phyloP scores from a whole-genome alignment of 306 rosid species.

The Prunus salicina region DNA sequence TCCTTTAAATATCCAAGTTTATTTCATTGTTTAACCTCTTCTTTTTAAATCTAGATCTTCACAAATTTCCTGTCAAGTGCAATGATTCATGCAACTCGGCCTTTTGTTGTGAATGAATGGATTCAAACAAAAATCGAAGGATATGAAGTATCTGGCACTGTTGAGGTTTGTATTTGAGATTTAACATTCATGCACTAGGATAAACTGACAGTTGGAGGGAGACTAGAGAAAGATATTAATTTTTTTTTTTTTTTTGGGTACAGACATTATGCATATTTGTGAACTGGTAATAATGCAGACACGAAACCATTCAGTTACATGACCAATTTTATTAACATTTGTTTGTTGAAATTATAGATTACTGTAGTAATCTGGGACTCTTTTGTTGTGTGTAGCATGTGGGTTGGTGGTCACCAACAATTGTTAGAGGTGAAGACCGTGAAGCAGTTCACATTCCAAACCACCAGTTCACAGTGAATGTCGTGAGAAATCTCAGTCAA shows the following conservation, averaged over 20 bases:
- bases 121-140: constrained; percentile 95
- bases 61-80: constrained; percentile 96
- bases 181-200: background rate
- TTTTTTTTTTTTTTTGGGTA: no score
- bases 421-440: constrained; percentile 94
- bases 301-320: background rate
- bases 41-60: constrained; percentile 60
- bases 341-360: constrained; percentile 1
- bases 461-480: constrained; percentile 89
- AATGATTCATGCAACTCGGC: constrained; percentile 96
- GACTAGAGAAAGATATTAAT: background rate
- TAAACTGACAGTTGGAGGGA: background rate
- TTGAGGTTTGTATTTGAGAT: constrained; percentile 66
- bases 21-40: constrained; percentile 17
- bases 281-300: background rate
- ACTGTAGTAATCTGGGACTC: constrained; percentile 14
- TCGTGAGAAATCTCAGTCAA: constrained; percentile 85
- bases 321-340: background rate
- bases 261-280: background rate
- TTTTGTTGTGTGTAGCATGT: constrained; percentile 67
- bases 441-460: constrained; percentile 98
- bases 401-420: constrained; percentile 99
- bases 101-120: constrained; percentile 92
- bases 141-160: constrained; percentile 94
- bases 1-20: constrained; percentile 12